These are phyloP conservation scores for Yamadazyma trypodendri DNA, from an alignment of 1,139 yeast genomes.

Conservation along the genomic window DNA sequence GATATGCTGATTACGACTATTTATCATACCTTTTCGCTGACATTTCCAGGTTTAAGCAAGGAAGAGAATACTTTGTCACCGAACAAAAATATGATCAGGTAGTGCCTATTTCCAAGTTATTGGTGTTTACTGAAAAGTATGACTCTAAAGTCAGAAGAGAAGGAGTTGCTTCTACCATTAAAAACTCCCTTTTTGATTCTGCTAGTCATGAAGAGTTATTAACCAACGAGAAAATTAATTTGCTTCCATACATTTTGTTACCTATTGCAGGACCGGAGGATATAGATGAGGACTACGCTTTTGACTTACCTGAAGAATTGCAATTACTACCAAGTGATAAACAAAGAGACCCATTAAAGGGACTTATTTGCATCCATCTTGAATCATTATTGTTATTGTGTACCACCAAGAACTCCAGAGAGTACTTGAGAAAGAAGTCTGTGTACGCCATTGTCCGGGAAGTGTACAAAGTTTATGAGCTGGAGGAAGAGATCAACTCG, in stretches of 20 bases:
- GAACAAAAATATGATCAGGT: conserved; percentile 73
- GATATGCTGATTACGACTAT: conserved; percentile 75
- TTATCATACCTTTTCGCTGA: conserved; percentile 89
- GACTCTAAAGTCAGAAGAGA: conserved; percentile 80
- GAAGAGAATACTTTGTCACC: conserved; percentile 74
- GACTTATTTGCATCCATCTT: conserved; percentile 67
- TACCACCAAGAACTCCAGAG: conserved; percentile 72
- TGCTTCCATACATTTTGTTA: conserved; percentile 76
- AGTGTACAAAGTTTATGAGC: conserved; percentile 64
- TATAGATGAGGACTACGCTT: conserved; percentile 79
- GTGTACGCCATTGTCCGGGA: conserved; percentile 85
- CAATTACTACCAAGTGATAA: conserved; percentile 79
- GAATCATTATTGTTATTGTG: conserved; percentile 77
- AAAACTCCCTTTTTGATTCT: conserved; percentile 83
- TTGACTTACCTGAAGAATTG: conserved; percentile 84
- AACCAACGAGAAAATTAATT: conserved; percentile 61
- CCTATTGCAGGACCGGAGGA: conserved; percentile 87
- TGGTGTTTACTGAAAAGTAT: conserved; percentile 81
- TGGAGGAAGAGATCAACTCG: conserved; percentile 63
- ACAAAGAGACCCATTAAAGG: conserved; percentile 67
- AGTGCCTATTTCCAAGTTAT: conserved; percentile 74
- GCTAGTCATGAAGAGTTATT: conserved; percentile 62
- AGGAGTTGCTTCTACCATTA: conserved; percentile 91
- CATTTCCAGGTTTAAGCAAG: conserved; percentile 67
- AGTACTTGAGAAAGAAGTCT: conserved; percentile 68